A percentile compares a stretch with the other conserved stretches of the same genome.
These are phyloP conservation scores for Erodium texanum DNA, from an alignment of 441 rosid genomes.

Conservation along the genomic window DNA sequence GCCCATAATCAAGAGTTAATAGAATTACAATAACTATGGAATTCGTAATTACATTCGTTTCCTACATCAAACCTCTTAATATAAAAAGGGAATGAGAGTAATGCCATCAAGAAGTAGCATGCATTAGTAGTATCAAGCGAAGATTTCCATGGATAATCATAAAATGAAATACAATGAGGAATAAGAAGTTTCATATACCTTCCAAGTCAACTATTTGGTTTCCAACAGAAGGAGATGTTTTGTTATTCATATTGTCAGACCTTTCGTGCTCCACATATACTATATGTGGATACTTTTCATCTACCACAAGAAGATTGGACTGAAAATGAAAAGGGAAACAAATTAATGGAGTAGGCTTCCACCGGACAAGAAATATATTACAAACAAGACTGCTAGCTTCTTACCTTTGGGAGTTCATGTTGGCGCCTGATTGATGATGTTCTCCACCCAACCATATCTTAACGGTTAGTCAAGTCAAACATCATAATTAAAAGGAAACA, in stretches of 20 bases:
- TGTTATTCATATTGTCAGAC: slow-evolving; percentile 15
- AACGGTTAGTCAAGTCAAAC: slow-evolving; percentile 34
- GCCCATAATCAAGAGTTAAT: not conserved
- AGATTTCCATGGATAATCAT: not conserved
- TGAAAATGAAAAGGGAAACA: slow-evolving; percentile 35
- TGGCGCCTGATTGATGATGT: slow-evolving; percentile 86
- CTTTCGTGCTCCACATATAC: slow-evolving; percentile 42
- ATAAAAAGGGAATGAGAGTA: not conserved
- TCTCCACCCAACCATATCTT: slow-evolving; percentile 92
- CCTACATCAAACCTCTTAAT: not conserved
- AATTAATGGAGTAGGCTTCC: slow-evolving; percentile 11
- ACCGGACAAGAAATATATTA: not conserved
- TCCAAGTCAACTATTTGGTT: slow-evolving; percentile 45
- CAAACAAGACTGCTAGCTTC: not conserved
- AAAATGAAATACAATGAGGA: not conserved
- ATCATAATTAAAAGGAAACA: not conserved
- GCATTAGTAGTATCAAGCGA: not conserved
- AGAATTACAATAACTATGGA: not conserved
- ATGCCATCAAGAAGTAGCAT: not conserved
- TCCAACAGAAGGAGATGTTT: slow-evolving; percentile 25
- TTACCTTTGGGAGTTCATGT: slow-evolving; percentile 74
- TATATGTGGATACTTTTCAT: slow-evolving; percentile 75
- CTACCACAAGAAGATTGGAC: slow-evolving; percentile 52
- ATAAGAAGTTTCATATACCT: slow-evolving; percentile 39
- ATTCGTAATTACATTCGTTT: not conserved